A percentile compares a stretch with the other conserved stretches of the same genome.
phyloP scores from a whole-genome alignment of 305 asterid species.

The Solanum hybrid region DNA sequence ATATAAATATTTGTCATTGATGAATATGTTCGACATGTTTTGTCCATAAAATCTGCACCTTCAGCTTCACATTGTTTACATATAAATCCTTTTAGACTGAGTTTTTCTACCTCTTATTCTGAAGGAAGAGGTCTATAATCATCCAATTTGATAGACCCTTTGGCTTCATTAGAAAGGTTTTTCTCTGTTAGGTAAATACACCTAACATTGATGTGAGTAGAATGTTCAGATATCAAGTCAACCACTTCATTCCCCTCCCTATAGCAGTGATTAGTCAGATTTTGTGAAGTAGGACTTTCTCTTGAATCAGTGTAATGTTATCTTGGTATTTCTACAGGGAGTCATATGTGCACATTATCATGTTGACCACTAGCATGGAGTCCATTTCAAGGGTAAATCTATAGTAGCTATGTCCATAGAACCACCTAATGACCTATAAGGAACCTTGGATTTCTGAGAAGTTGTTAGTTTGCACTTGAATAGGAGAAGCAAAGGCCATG shows the following conservation, averaged over 20 bases:
- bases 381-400: too few relatives aligned
- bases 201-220: background rate
- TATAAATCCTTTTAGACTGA: too few relatives aligned
- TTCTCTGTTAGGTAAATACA: background rate
- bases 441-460: background rate
- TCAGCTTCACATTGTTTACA: too few relatives aligned
- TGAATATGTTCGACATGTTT: too few relatives aligned
- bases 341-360: too few relatives aligned
- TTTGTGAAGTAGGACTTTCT: background rate
- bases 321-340: too few relatives aligned
- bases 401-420: background rate
- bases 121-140: too few relatives aligned
- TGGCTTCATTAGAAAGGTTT: background rate
- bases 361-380: too few relatives aligned
- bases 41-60: too few relatives aligned
- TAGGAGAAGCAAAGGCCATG: background rate
- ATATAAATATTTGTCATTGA: too few relatives aligned
- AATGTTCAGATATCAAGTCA: background rate
- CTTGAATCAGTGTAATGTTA: background rate
- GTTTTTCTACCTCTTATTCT: too few relatives aligned
- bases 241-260: background rate
- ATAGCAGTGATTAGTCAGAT: background rate
- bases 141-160: background rate
- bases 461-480: background rate
- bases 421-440: too few relatives aligned